phyloP scores from a whole-genome alignment of 2,329 filamentous ascomycete species.

The Phyllosticta paracitricarpa region DNA sequence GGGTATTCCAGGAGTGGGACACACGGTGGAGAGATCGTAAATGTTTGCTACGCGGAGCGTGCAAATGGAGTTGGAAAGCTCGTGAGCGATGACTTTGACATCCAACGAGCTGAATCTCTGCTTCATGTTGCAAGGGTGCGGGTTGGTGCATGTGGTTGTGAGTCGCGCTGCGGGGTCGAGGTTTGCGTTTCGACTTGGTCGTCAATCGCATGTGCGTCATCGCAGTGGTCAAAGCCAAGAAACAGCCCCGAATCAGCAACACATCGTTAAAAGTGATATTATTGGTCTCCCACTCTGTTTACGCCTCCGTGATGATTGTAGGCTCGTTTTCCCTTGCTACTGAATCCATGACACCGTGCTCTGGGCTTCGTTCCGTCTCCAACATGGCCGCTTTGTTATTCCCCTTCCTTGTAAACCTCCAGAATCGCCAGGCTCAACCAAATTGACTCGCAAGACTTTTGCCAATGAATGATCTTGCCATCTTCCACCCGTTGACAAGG shows the following conservation, averaged over 20 bases:
- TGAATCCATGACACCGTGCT: background rate
- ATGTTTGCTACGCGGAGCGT: slow-evolving; percentile 81
- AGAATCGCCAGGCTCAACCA: background rate
- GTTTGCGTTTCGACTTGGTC: background rate
- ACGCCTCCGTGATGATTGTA: background rate
- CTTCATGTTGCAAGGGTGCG: slow-evolving; percentile 48
- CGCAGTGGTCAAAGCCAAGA: slow-evolving; percentile 1
- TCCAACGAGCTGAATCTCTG: slow-evolving; percentile 65
- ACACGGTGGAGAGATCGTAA: slow-evolving; percentile 81
- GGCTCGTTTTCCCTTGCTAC: background rate
- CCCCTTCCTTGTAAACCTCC: background rate
- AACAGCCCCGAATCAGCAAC: background rate
- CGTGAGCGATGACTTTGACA: slow-evolving; percentile 83
- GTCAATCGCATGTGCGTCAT: slow-evolving; percentile 7
- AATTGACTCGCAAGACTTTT: slow-evolving; percentile 53
- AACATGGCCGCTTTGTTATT: background rate
- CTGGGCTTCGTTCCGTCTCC: background rate
- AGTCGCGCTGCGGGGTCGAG: background rate
- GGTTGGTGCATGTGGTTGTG: background rate
- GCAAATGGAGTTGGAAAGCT: slow-evolving; percentile 69
- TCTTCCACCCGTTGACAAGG: slow-evolving; percentile 84
- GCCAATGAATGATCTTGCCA: slow-evolving; percentile 63
- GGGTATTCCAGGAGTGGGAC: slow-evolving; percentile 10
- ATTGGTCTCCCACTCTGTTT: background rate
- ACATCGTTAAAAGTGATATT: background rate